phyloP scores from a whole-genome alignment of 1,139 yeast species.

The Blastobotrys serpentis region DNA sequence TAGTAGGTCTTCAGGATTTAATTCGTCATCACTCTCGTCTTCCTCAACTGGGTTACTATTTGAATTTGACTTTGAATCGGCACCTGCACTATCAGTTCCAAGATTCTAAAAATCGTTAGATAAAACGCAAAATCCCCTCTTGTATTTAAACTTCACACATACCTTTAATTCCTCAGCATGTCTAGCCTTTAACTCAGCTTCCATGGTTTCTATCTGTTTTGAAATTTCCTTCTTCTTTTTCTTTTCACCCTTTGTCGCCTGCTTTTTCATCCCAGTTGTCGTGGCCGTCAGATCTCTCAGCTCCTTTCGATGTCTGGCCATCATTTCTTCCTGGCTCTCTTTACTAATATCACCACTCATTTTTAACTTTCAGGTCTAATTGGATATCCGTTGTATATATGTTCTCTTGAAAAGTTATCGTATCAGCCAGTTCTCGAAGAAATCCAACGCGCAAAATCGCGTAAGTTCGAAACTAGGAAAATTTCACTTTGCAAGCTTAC shows the following conservation, averaged over 20 bases:
- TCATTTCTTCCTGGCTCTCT: conserved; percentile 52
- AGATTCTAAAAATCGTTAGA: too few relatives aligned
- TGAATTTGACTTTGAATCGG: background rate
- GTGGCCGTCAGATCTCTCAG: conserved; percentile 61
- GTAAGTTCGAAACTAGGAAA: conserved; percentile 3
- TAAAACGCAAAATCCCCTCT: too few relatives aligned
- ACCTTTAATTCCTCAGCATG: conserved; percentile 41
- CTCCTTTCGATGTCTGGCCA: conserved; percentile 68
- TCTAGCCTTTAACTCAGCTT: conserved; percentile 50
- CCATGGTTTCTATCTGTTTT: conserved; percentile 58
- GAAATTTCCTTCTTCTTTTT: conserved; percentile 53
- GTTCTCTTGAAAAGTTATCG: background rate
- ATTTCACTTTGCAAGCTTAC: too few relatives aligned
- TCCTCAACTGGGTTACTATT: background rate
- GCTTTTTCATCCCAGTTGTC: conserved; percentile 75
- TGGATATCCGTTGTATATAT: too few relatives aligned
- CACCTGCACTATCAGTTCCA: too few relatives aligned
- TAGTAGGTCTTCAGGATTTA: conserved; percentile 64
- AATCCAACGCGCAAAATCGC: conserved; percentile 3
- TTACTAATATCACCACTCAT: conserved; percentile 7
- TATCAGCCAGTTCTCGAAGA: too few relatives aligned
- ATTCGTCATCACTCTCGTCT: conserved; percentile 28
- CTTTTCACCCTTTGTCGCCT: conserved; percentile 76
- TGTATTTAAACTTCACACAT: too few relatives aligned
- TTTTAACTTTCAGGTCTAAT: background rate